These are phyloP conservation scores for Melanopsichium pennsylvanicum DNA, from an alignment of 1,284 basidiomycete species.

Conservation along the genomic window DNA sequence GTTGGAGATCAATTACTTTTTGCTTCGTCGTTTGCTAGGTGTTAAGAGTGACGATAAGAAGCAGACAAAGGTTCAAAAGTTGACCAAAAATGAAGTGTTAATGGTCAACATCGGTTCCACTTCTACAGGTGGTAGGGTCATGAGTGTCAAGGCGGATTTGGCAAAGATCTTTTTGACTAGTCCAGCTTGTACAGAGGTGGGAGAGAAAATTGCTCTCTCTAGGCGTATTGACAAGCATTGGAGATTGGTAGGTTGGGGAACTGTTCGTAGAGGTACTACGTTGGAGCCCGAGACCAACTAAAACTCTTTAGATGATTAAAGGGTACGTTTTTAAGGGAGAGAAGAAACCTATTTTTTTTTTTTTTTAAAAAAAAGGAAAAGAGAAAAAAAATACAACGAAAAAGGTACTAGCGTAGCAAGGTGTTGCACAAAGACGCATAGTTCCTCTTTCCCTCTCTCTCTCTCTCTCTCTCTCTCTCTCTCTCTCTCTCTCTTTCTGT, in stretches of 20 bases:
- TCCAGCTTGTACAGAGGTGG: constrained; percentile 65
- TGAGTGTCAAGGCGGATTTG: constrained; percentile 63
- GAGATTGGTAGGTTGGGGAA: constrained; percentile 71
- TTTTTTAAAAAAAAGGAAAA: no score
- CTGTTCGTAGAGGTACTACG: constrained; percentile 58
- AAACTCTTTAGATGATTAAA: no score
- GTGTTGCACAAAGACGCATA: no score
- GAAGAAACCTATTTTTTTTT: neutral
- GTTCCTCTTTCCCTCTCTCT: no score
- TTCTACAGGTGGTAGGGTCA: constrained; percentile 59
- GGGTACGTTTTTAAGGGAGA: no score
- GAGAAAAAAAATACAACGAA: no score
- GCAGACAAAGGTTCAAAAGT: constrained; percentile 88
- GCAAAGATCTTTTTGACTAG: constrained; percentile 65
- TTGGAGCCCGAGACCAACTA: constrained; percentile 57
- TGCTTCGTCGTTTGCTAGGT: constrained; percentile 83
- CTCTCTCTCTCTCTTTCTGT: no score
- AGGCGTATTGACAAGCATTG: constrained; percentile 84
- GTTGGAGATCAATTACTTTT: constrained; percentile 78
- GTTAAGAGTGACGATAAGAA: constrained; percentile 99
- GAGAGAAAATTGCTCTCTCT: constrained; percentile 64
- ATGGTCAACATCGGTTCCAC: constrained; percentile 69
- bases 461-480: no score
- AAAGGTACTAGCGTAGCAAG: no score
- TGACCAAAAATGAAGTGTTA: constrained; percentile 90